phyloP scores from a whole-genome alignment of 192 early-diverging fungal genomes.

The Entophlyctis luteolus region DNA sequence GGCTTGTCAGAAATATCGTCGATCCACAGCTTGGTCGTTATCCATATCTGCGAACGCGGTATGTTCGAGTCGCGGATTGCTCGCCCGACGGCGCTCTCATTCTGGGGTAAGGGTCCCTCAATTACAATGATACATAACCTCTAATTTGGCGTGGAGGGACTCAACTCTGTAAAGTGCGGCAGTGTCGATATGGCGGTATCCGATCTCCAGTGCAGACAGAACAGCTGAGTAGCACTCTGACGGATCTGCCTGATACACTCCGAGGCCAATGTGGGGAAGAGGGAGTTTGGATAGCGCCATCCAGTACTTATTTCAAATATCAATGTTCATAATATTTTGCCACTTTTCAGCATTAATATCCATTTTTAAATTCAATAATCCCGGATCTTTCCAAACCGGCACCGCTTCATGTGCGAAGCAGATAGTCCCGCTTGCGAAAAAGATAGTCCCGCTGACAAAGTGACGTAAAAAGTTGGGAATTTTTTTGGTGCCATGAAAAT shows the following conservation, averaged over 20 bases:
- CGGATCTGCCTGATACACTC: slow-evolving; percentile 31
- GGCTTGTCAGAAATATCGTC: slow-evolving; percentile 53
- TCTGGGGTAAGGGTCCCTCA: not conserved
- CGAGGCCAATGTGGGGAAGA: slow-evolving; percentile 38
- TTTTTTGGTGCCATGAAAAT: no score
- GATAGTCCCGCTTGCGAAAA: no score
- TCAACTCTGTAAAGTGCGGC: slow-evolving; percentile 31
- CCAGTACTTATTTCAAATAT: no score
- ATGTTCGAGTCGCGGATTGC: slow-evolving; percentile 24
- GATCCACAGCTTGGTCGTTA: slow-evolving; percentile 70
- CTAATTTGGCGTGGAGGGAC: no score
- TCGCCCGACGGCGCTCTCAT: slow-evolving; percentile 26
- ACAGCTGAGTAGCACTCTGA: slow-evolving; percentile 19
- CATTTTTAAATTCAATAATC: no score
- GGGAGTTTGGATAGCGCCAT: not conserved
- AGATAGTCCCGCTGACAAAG: no score
- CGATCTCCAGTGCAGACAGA: slow-evolving; percentile 28
- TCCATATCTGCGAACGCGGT: slow-evolving; percentile 44
- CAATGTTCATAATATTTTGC: no score
- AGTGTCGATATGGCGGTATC: slow-evolving; percentile 48
- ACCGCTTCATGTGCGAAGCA: no score
- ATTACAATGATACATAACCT: no score
- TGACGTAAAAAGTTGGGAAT: no score
- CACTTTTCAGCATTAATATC: no score
- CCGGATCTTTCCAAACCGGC: no score